Conservation (phyloP, 108 stramenopile genomes). For the Fragilariopsis cylindrus region DNA sequence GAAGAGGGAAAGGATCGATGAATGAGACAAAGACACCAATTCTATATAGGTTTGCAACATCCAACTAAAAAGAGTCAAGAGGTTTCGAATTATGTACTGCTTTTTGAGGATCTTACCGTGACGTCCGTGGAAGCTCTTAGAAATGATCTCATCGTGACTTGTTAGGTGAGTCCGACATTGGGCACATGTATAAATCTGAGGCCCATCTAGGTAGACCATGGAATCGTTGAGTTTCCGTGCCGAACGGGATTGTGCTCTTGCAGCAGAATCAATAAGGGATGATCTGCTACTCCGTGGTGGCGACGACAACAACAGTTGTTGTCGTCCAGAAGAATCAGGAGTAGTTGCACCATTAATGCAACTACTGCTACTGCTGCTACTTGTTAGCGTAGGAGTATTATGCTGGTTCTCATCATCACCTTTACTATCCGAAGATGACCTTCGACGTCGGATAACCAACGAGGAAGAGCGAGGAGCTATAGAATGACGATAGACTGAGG, state of each 20-base stretch:
- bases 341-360: no score
- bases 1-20: neutral
- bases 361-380: neutral
- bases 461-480: slow-evolving; percentile 14
- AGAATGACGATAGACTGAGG: neutral
- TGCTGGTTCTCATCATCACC: neutral
- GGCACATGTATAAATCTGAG: slow-evolving; percentile 84
- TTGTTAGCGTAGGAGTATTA: neutral
- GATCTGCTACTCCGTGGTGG: neutral
- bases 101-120: slow-evolving; percentile 58
- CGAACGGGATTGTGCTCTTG: slow-evolving; percentile 30
- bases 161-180: slow-evolving; percentile 91
- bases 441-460: slow-evolving; percentile 16
- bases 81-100: neutral
- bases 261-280: slow-evolving; percentile 14
- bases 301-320: neutral
- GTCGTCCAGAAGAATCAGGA: neutral
- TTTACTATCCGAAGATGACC: neutral
- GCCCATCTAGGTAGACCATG: slow-evolving; percentile 90
- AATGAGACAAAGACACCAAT: neutral
- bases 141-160: slow-evolving; percentile 91
- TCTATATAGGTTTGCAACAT: neutral
- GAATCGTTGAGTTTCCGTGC: slow-evolving; percentile 76
- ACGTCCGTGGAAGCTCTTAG: slow-evolving; percentile 93
- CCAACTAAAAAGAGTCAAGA: slow-evolving; percentile 2